Conservation (phyloP, 2,329 filamentous ascomycete genomes). For the Metarhizium rileyi region DNA sequence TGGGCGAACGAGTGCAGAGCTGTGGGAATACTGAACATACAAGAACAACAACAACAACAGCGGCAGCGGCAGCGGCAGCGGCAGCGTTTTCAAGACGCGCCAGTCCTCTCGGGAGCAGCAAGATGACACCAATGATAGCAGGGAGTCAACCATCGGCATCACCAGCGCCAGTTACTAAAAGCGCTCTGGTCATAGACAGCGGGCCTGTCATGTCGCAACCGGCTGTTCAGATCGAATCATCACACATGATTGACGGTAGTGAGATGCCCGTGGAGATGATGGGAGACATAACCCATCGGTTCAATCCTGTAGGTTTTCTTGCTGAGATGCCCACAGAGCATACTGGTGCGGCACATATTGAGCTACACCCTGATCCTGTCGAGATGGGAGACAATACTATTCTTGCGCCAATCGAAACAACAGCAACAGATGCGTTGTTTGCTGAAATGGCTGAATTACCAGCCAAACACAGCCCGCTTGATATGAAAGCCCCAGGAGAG, state of each 20-base stretch:
- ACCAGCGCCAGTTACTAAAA: neutral
- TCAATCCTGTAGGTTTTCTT: constrained; percentile 33
- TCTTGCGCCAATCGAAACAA: constrained; percentile 26
- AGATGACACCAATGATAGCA: constrained; percentile 18
- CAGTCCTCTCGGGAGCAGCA: constrained; percentile 20
- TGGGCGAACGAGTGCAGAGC: constrained; percentile 10
- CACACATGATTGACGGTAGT: constrained; percentile 25
- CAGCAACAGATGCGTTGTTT: constrained; percentile 3
- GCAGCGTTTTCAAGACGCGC: constrained; percentile 12
- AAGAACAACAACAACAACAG: no score
- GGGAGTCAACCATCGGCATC: constrained; percentile 10
- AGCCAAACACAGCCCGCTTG: constrained; percentile 20
- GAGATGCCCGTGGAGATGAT: constrained; percentile 19
- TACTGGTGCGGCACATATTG: constrained; percentile 29
- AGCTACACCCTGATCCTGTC: constrained; percentile 33
- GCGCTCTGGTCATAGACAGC: neutral
- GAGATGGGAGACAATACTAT: constrained; percentile 33
- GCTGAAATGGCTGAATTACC: constrained; percentile 29
- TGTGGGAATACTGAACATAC: neutral
- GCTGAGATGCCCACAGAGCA: constrained; percentile 38
- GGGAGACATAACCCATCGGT: constrained; percentile 13
- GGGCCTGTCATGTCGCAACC: constrained; percentile 8
- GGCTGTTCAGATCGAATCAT: constrained; percentile 7
- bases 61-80: neutral
- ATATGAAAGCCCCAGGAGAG: constrained; percentile 12